A percentile compares a stretch with the other conserved stretches of the same genome.
Evolutionary conservation across 208 protist genomes (phyloP).

Genomic region (Strigomonas galati): DNA sequence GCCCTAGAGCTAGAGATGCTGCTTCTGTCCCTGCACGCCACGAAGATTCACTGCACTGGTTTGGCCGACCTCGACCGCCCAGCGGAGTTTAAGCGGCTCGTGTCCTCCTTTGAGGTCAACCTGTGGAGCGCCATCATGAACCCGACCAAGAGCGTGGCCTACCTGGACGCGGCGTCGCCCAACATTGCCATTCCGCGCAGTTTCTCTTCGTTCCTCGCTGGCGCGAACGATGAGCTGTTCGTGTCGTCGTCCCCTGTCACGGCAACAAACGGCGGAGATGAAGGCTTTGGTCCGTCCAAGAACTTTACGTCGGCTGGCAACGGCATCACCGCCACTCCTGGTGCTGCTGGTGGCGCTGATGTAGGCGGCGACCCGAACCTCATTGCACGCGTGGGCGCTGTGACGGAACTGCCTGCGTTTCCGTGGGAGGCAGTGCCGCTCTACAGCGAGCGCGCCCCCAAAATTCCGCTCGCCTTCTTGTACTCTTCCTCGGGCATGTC

Average conservation of each 20-base stretch:
- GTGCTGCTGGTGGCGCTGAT: background rate
- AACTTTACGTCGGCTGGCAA: background rate
- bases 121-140: constrained; percentile 44
- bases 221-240: background rate
- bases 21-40: constrained; percentile 36
- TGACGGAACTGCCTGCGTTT: constrained; percentile 9
- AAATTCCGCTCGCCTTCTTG: constrained; percentile 26
- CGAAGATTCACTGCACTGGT: constrained; percentile 48
- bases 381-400: background rate
- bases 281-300: no score
- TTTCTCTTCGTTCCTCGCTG: background rate
- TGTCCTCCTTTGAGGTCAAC: constrained; percentile 33
- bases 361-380: background rate
- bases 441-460: constrained; percentile 19
- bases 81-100: constrained; percentile 21
- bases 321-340: background rate
- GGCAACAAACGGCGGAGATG: background rate
- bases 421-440: constrained; percentile 38
- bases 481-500: constrained; percentile 56
- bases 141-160: constrained; percentile 34
- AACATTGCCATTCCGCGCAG: constrained; percentile 16
- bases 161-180: constrained; percentile 36
- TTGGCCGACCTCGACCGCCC: constrained; percentile 32
- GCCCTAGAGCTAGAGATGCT: constrained; percentile 53
- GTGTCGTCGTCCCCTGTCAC: background rate